Conservation (phyloP, 345 rosid genomes). For the Aquilaria malaccensis region DNA sequence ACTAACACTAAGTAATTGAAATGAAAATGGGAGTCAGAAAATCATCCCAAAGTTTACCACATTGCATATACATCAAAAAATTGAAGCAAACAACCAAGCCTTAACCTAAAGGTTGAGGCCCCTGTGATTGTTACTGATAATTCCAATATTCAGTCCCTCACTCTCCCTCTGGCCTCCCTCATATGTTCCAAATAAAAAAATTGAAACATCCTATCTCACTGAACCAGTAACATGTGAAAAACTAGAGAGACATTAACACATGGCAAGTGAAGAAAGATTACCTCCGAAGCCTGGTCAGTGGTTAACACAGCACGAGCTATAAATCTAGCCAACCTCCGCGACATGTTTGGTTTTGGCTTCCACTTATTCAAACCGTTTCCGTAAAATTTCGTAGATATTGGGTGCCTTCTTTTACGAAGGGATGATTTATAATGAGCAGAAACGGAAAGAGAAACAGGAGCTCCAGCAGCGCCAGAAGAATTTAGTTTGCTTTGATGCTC, state of each 20-base stretch:
- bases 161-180: too few species aligned
- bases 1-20: too few species aligned
- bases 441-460: constrained; percentile 26
- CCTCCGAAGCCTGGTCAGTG: constrained; percentile 71
- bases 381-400: constrained; percentile 30
- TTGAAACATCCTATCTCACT: too few species aligned
- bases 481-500: constrained; percentile 54
- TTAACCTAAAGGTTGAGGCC: too few species aligned
- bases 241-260: not conserved
- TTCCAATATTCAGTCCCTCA: too few species aligned
- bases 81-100: too few species aligned
- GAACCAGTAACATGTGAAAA: not conserved
- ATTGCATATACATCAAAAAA: too few species aligned
- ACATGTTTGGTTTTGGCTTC: constrained; percentile 23
- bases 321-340: constrained; percentile 25
- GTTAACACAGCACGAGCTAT: constrained; percentile 65
- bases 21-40: too few species aligned
- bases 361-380: constrained; percentile 35
- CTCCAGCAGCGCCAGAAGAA: constrained; percentile 40
- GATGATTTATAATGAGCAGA: constrained; percentile 22
- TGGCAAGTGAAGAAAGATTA: constrained; percentile 10
- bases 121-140: too few species aligned
- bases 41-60: too few species aligned
- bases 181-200: too few species aligned
- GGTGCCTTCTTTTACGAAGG: constrained; percentile 25